Base-by-base conservation (phyloP, 179 eudicot genomes). In the Spinacia oleracea region DNA sequence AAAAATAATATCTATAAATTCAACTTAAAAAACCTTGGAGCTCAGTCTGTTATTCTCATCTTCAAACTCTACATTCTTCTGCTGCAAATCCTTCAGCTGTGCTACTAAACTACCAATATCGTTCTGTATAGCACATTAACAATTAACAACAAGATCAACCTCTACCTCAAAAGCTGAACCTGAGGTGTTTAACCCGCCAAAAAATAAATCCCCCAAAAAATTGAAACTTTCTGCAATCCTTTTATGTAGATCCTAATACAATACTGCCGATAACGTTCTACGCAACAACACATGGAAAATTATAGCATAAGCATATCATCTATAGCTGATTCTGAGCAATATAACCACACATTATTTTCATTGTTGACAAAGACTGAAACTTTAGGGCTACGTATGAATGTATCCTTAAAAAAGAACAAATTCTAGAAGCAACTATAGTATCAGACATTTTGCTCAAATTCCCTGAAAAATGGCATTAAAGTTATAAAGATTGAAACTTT, bases 41-140 rank as follows among this genome's bases (percentile, higher is more conserved):
- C 76, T 83, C 77, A 95, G 78, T 67, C 70, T 82, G 68, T 58
- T 86, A 79, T 93, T 93, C 77, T 90, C 96, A 65, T 91, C 93
- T 79, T 93, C 98, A 69, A 91, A 78, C 70, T 88, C 87, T 6
- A 81, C 70, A 75, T 91, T 95, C 86, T 70, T 87, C 81, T 81
- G 87, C 67, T 95, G 96, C 81, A 95, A 74, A 73, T 90, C 98
- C 86, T 88, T 81, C 58, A 95, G 78, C 83, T 95, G 98, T 45
- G 98, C 89, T 50, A 95, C 90, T 79, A 95, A 86, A 74, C 93
- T 94, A 72, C 89, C 88, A 63, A 95, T 83, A 81, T 95, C 98
- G 74, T 86, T 88, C 97, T 93, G 89, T 55, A 73, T 11, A 66
- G 16, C 53, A n/a, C 45, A 45, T 55, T 25, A 23, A 46, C 80